phyloP scores from a whole-genome alignment of 1,139 yeast genomes.

The Yamadazyma buinensis region DNA sequence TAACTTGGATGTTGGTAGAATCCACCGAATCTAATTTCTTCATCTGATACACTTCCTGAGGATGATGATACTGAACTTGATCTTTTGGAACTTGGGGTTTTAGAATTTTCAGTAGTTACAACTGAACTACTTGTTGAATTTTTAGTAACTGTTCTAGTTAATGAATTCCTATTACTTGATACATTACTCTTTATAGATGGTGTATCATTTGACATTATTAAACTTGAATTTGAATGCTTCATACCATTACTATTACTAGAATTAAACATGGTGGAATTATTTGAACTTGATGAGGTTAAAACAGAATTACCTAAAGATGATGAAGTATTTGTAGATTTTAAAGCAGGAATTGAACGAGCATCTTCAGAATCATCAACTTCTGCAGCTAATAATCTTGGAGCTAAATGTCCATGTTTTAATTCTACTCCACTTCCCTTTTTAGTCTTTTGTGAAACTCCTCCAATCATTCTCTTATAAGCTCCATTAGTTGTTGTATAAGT shows the following conservation, averaged over 20 bases:
- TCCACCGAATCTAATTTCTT: slow-evolving; percentile 22
- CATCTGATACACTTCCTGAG: slow-evolving; percentile 20
- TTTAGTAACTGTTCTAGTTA: slow-evolving; percentile 29
- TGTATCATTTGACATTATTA: slow-evolving; percentile 6
- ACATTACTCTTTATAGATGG: slow-evolving; percentile 10
- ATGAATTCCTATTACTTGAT: slow-evolving; percentile 18
- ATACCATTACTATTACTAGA: neutral
- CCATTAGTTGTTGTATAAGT: slow-evolving; percentile 26
- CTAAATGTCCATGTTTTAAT: slow-evolving; percentile 69
- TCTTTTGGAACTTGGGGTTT: slow-evolving; percentile 4
- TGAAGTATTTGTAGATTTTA: slow-evolving; percentile 3
- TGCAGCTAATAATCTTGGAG: slow-evolving; percentile 71
- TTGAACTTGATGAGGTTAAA: neutral
- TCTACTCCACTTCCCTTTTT: slow-evolving; percentile 51
- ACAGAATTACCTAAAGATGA: neutral
- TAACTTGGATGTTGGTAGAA: slow-evolving; percentile 45
- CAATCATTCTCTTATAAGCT: slow-evolving; percentile 29
- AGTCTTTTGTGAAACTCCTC: slow-evolving; percentile 22
- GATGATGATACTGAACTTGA: slow-evolving; percentile 11
- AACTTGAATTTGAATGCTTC: slow-evolving; percentile 16
- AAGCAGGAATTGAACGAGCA: slow-evolving; percentile 4
- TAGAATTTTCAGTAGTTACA: slow-evolving; percentile 16
- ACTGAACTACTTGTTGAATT: slow-evolving; percentile 19
- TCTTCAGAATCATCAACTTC: slow-evolving; percentile 69
- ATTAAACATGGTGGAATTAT: neutral